phyloP scores from a whole-genome alignment of 768 basidiomycete species.

The Naganishia vaughanmartiniae region DNA sequence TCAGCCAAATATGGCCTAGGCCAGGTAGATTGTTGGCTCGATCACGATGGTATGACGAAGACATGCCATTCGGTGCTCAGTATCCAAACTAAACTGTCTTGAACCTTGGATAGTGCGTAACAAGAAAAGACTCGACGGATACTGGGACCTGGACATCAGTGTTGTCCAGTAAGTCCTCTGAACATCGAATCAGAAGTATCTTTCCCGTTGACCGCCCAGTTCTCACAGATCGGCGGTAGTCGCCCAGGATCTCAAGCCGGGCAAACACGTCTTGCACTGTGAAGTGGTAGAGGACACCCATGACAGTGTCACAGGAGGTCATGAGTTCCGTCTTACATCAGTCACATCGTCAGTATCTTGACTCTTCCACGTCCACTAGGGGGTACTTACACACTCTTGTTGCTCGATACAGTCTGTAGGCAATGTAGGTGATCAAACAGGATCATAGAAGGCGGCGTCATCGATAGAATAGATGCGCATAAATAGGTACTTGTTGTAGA shows the following conservation, averaged over 20 bases:
- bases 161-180: background rate
- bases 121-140: slow-evolving; percentile 36
- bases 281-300: slow-evolving; percentile 17
- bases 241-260: background rate
- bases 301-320: slow-evolving; percentile 18
- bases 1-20: slow-evolving; percentile 43
- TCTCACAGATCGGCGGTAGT: background rate
- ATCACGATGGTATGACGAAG: slow-evolving; percentile 34
- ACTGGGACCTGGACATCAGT: slow-evolving; percentile 35
- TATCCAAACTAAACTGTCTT: background rate
- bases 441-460: background rate
- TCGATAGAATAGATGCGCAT: background rate
- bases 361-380: background rate
- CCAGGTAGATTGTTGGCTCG: slow-evolving; percentile 44
- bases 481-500: background rate
- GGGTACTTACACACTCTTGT: background rate
- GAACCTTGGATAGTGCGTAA: slow-evolving; percentile 1
- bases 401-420: background rate
- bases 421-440: background rate
- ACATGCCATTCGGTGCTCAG: background rate
- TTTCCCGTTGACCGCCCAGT: background rate
- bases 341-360: slow-evolving; percentile 16
- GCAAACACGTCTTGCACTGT: slow-evolving; percentile 25
- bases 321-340: slow-evolving; percentile 27
- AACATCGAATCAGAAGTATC: background rate